Conservation (phyloP, 371 early-diverging fungal species). For the Paraphysoderma sedebokerense region DNA sequence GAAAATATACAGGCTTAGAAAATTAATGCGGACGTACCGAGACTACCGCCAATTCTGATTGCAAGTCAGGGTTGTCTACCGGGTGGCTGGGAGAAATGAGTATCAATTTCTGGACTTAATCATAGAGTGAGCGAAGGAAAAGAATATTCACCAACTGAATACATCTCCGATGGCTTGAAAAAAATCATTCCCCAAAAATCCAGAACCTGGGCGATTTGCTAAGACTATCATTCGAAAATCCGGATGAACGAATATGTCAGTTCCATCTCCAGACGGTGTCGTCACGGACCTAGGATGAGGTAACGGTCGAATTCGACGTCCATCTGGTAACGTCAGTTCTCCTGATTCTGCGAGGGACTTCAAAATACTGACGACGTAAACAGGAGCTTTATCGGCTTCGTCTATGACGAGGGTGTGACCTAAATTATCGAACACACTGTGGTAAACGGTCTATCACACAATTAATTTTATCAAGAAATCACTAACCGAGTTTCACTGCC, state of each 20-base stretch:
- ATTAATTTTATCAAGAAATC: not conserved
- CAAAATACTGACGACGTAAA: constrained; percentile 52
- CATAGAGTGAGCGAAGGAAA: not conserved
- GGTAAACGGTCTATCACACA: too few relatives aligned
- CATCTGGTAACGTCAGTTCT: constrained; percentile 70
- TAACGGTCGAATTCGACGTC: constrained; percentile 45
- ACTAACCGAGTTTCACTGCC: constrained; percentile 33
- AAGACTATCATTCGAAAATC: constrained; percentile 68
- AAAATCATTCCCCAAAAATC: constrained; percentile 67
- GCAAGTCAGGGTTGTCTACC: constrained; percentile 61
- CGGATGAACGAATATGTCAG: constrained; percentile 6
- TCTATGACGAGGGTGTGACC: constrained; percentile 65
- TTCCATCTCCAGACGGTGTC: constrained; percentile 1
- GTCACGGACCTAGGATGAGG: constrained; percentile 10
- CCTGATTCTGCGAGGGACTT: constrained; percentile 66
- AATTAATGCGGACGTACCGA: not conserved
- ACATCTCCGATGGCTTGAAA: constrained; percentile 68
- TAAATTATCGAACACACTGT: constrained; percentile 2
- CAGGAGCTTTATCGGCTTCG: constrained; percentile 53
- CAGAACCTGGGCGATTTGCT: constrained; percentile 60
- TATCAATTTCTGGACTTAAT: not conserved
- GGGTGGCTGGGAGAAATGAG: constrained; percentile 27
- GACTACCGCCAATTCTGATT: constrained; percentile 29
- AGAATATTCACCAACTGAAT: constrained; percentile 25
- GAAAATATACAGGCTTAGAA: not conserved